These are phyloP conservation scores for Penicillium canariense DNA, from an alignment of 495 filamentous ascomycete species.

Conservation along the genomic window DNA sequence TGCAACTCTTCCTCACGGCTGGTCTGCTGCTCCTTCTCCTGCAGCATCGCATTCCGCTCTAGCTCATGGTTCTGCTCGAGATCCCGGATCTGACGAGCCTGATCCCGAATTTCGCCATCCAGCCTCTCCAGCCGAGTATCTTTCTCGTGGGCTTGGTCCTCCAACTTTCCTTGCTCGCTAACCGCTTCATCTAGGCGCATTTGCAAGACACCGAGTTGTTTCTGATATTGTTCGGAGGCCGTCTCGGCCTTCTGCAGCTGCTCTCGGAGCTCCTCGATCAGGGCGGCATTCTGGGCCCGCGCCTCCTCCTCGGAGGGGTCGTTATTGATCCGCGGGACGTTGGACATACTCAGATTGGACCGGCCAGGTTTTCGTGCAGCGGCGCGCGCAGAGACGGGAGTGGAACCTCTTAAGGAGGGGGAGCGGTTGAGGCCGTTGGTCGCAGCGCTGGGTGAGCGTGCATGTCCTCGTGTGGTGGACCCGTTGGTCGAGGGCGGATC, in stretches of 20 bases:
- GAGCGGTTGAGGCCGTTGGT: slow-evolving; percentile 42
- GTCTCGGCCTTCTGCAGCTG: slow-evolving; percentile 77
- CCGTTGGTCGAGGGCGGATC: slow-evolving; percentile 37
- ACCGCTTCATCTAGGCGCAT: slow-evolving; percentile 81
- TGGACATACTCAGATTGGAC: slow-evolving; percentile 60
- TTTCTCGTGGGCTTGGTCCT: slow-evolving; percentile 79
- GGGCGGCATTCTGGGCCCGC: slow-evolving; percentile 67
- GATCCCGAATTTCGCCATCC: slow-evolving; percentile 75
- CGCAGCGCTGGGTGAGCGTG: slow-evolving; percentile 40
- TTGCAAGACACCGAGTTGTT: slow-evolving; percentile 81
- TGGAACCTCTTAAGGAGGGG: slow-evolving; percentile 44
- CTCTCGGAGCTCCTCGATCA: slow-evolving; percentile 81
- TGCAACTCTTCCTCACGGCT: slow-evolving; percentile 87
- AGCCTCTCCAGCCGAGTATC: slow-evolving; percentile 77
- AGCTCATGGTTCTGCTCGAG: slow-evolving; percentile 86
- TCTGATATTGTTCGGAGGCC: slow-evolving; percentile 74
- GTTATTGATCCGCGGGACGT: slow-evolving; percentile 52
- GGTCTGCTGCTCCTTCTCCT: slow-evolving; percentile 85
- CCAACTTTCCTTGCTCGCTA: slow-evolving; percentile 77
- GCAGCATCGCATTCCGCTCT: slow-evolving; percentile 81
- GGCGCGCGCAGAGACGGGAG: slow-evolving; percentile 68
- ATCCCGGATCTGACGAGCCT: slow-evolving; percentile 76
- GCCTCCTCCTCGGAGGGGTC: slow-evolving; percentile 61
- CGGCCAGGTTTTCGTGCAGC: slow-evolving; percentile 58
- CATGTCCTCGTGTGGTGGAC: slow-evolving; percentile 41